Conservation (phyloP, 345 rosid genomes). For the Bruguiera sexangula region DNA sequence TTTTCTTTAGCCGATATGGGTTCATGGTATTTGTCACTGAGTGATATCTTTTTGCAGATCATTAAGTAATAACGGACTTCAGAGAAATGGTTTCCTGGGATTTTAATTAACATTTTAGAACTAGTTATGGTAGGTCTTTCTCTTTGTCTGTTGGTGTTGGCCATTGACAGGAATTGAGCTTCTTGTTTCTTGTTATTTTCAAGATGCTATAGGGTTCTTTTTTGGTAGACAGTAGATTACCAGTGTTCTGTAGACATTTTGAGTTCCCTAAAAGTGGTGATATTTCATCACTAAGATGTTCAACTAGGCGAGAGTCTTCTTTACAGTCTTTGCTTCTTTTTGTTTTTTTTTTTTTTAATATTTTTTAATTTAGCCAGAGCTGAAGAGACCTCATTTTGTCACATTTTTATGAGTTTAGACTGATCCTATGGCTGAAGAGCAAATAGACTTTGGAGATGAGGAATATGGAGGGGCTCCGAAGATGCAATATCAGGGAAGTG, state of each 20-base stretch:
- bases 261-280: background rate
- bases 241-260: no score
- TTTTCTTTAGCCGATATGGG: background rate
- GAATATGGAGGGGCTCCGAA: conserved; percentile 53
- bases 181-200: no score
- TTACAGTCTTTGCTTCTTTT: background rate
- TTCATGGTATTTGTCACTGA: background rate
- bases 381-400: conserved; percentile 17
- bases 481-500: conserved; percentile 64
- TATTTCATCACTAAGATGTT: background rate
- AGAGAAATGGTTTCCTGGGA: no score
- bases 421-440: conserved; percentile 54
- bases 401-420: conserved; percentile 37
- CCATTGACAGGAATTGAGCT: no score
- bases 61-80: background rate
- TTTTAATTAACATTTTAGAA: no score
- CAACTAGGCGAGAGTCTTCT: no score
- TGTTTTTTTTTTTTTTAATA: no score
- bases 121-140: no score
- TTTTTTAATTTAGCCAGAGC: conserved; percentile 7
- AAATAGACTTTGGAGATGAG: conserved; percentile 45
- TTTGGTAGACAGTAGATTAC: no score
- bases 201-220: no score
- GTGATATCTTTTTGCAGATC: background rate
- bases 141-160: no score